Evolutionary conservation across 148 eudicot genomes (phyloP), one percentile per base, ranked within the genome.

Genomic region (Arctostaphylos glauca): DNA sequence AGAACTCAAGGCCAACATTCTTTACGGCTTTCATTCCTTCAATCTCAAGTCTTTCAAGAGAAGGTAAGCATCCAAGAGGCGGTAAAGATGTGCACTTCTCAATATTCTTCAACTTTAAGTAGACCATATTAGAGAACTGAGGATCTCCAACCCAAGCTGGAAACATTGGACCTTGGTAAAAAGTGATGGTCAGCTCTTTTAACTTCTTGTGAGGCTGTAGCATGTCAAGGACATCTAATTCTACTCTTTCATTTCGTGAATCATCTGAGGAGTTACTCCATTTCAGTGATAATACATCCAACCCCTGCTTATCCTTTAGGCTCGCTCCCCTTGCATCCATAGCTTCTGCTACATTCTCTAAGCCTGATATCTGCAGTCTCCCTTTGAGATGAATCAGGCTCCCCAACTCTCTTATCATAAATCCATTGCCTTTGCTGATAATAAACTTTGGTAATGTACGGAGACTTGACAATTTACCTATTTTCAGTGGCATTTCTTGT

Each of bases 381-480:
- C 84, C 88, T 31, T 49, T 31, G 7, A 86, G 77, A 62, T 81
- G 31, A 13, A 15, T 43, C 9, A 83, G 21, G 2, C 77, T 62
- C 9, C 79, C 14, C 53, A 83, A 60, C 43, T 53, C 88, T 66
- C 15, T 46, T 43, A 86, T 83, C 41, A 48, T 71, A 6, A 70
- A 15, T 18, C 81, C 84, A 0, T 49, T 49, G n/a, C 56, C 72
- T 52, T 41, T 18, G 7, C 64, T 52, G 21, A 85, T 50, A 4
- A 79, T 70, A 71, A 85, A 85, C 6, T 85, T 70, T 3, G 81
- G 41, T n/a, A 85, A 10, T 43, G 81, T 81, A 41, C 41, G 79
- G 6, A 85, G 66, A 59, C 66, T 59, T 19, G 23, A 4, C 66
- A 59, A 59, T 7, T 59, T 59, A 7, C 66, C 21, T 19, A 59